Conservation (phyloP, 352 stramenopile species). For the Phytophthora pinifolia region DNA sequence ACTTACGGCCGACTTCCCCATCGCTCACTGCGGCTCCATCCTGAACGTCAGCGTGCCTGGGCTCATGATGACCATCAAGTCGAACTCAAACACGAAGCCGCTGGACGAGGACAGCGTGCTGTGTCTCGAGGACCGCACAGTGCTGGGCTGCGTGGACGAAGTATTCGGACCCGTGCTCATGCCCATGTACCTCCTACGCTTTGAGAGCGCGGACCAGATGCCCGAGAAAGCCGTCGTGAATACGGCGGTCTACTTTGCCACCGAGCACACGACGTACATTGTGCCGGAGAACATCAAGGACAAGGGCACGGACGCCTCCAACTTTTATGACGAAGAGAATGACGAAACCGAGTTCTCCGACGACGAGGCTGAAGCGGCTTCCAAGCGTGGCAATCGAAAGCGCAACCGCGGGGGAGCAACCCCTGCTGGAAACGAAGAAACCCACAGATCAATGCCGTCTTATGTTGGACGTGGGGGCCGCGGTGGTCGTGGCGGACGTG, state of each 20-base stretch:
- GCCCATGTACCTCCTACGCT: conserved; percentile 88
- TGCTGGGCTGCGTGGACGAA: conserved; percentile 83
- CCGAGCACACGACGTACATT: conserved; percentile 83
- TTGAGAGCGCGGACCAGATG: conserved; percentile 69
- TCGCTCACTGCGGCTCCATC: conserved; percentile 64
- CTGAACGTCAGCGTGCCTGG: conserved; percentile 62
- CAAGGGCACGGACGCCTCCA: conserved; percentile 85
- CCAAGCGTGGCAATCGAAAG: conserved; percentile 73
- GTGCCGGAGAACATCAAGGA: conserved; percentile 71
- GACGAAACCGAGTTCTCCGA: conserved; percentile 81
- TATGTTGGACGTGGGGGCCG: conserved; percentile 16
- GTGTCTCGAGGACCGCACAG: conserved; percentile 73
- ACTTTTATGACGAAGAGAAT: conserved; percentile 85
- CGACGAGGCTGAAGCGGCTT: conserved; percentile 74
- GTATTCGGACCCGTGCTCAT: conserved; percentile 84
- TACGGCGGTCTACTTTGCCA: conserved; percentile 64
- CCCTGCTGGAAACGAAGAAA: conserved; percentile 6
- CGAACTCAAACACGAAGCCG: conserved; percentile 49
- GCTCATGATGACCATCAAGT: conserved; percentile 84
- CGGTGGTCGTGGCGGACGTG: conserved; percentile 26
- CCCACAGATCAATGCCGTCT: not conserved
- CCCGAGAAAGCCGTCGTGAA: conserved; percentile 43
- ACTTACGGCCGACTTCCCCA: conserved; percentile 68
- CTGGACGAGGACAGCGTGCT: conserved; percentile 83
- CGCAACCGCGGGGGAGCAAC: conserved; percentile 43